A percentile compares a stretch with the other conserved stretches of the same genome.
Conservation (phyloP, 768 basidiomycete genomes). For the Mycena epipterygia region DNA sequence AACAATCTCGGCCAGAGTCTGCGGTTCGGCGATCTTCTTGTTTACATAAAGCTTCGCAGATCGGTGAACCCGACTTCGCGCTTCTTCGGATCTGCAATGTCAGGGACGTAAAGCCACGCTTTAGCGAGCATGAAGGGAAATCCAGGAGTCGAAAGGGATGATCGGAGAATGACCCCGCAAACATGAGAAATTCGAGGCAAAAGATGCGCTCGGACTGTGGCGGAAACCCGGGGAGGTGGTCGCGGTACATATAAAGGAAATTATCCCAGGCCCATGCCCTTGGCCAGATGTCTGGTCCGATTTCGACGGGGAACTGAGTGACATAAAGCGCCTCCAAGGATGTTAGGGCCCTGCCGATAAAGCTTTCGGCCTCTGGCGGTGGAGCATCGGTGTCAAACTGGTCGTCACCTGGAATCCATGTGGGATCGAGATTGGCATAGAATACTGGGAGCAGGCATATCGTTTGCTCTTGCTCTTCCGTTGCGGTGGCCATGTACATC, state of each 20-base stretch:
- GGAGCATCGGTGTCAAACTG: background rate
- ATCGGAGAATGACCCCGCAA: conserved; percentile 3
- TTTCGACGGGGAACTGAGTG: background rate
- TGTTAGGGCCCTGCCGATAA: background rate
- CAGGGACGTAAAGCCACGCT: conserved; percentile 4
- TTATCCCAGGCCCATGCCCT: background rate
- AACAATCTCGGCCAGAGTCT: background rate
- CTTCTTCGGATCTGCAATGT: background rate
- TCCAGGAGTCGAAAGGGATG: background rate
- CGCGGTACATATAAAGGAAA: background rate
- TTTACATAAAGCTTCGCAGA: conserved; percentile 3
- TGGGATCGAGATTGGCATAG: conserved; percentile 11
- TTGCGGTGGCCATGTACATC: background rate
- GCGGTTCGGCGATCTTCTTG: background rate
- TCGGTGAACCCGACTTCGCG: background rate
- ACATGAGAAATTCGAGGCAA: conserved; percentile 13
- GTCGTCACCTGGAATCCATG: background rate
- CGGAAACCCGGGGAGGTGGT: conserved; percentile 1
- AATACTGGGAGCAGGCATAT: background rate
- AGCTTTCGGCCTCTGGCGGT: background rate
- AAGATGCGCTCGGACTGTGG: background rate
- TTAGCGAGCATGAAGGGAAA: background rate
- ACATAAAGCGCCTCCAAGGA: conserved; percentile 2
- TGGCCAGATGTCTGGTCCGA: background rate
- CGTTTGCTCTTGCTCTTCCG: background rate